phyloP scores from a whole-genome alignment of 495 filamentous ascomycete species.

The Aspergillus avenaceus region DNA sequence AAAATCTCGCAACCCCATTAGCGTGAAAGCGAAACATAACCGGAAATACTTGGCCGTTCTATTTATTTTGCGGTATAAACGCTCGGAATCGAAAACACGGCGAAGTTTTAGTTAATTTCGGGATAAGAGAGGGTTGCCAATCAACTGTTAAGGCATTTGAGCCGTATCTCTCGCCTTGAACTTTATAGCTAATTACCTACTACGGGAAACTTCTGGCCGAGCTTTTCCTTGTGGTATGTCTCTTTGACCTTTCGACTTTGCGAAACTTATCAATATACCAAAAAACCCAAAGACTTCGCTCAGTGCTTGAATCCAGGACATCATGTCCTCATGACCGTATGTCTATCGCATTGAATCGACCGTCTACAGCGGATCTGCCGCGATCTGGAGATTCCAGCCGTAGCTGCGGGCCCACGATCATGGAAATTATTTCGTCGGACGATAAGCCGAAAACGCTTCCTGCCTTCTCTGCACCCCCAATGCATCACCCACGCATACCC shows the following conservation, averaged over 20 bases:
- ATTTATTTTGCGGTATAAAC: no score
- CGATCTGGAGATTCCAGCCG: conserved; percentile 9
- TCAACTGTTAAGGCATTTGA: background rate
- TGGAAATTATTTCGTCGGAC: conserved; percentile 19
- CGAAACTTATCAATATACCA: background rate
- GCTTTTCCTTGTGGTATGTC: background rate
- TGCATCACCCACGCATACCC: conserved; percentile 37
- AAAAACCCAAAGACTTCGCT: background rate
- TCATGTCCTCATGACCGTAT: conserved; percentile 23
- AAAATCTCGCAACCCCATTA: conserved; percentile 8
- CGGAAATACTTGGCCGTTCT: background rate
- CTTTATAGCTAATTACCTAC: conserved; percentile 9
- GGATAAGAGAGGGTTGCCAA: background rate
- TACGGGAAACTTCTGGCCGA: background rate
- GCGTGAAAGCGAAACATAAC: conserved; percentile 4
- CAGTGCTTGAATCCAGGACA: conserved; percentile 2
- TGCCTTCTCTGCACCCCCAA: conserved; percentile 17
- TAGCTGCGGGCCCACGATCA: conserved; percentile 11
- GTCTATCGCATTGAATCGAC: conserved; percentile 13
- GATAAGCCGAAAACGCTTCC: conserved; percentile 15
- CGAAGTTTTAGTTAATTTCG: background rate
- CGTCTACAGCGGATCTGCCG: conserved; percentile 14
- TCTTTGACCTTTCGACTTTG: conserved; percentile 1
- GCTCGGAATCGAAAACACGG: background rate
- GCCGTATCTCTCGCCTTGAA: background rate